phyloP scores from a whole-genome alignment of 257 asterid species.

The Penstemon newberryi region DNA sequence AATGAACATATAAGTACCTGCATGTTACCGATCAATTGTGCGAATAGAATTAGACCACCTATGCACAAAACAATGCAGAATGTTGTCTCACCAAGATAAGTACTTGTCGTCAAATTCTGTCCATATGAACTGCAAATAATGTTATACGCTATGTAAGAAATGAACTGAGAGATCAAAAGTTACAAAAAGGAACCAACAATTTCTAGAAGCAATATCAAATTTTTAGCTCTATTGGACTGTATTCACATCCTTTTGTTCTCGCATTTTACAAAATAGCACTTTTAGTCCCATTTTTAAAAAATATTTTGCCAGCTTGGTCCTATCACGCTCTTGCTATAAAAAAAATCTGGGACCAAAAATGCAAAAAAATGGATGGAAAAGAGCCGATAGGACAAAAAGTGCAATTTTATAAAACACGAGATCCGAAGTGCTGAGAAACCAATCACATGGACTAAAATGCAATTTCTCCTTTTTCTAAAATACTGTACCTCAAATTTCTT shows the following conservation, averaged over 20 bases:
- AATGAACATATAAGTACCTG: conserved; percentile 49
- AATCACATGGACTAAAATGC: too few species aligned
- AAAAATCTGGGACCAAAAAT: too few species aligned
- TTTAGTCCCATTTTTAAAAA: too few species aligned
- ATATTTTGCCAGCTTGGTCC: too few species aligned
- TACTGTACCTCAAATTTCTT: conserved; percentile 77
- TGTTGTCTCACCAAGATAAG: conserved; percentile 78
- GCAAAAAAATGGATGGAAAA: too few species aligned
- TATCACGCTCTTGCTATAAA: too few species aligned
- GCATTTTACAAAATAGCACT: too few species aligned
- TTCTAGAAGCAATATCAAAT: not conserved
- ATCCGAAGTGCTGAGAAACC: too few species aligned
- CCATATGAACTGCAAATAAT: conserved; percentile 80
- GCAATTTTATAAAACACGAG: too few species aligned
- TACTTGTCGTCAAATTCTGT: conserved; percentile 83
- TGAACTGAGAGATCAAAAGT: not conserved
- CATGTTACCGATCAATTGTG: conserved; percentile 91
- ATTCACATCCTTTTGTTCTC: too few species aligned
- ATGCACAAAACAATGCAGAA: conserved; percentile 71
- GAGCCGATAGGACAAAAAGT: too few species aligned
- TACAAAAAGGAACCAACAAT: not conserved
- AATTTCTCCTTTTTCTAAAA: not conserved
- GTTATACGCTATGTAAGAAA: conserved; percentile 5
- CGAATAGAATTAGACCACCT: conserved; percentile 77
- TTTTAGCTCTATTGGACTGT: too few species aligned